Evolutionary conservation across 768 basidiomycete genomes (phyloP).

Genomic region (Mrakia gelida): DNA sequence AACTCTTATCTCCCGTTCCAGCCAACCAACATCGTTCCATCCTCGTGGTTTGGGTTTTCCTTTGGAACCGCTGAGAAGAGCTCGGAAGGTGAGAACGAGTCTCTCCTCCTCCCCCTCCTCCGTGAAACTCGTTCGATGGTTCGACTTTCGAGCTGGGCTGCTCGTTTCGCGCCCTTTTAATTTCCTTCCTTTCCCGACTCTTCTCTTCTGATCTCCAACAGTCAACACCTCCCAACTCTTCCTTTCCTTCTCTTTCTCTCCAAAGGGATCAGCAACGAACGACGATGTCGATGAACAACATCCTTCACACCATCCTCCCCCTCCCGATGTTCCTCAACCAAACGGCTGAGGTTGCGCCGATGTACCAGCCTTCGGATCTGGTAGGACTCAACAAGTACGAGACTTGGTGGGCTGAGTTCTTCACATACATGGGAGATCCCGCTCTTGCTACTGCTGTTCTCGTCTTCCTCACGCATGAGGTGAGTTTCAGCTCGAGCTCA

Average conservation of each 20-base stretch:
- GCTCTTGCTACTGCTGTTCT: slow-evolving; percentile 19
- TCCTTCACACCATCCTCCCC: slow-evolving; percentile 1
- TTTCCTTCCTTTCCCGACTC: neutral
- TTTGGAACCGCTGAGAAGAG: neutral
- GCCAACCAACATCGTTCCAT: neutral
- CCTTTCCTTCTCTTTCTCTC: neutral
- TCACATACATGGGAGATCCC: slow-evolving; percentile 8
- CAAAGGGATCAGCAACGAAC: neutral
- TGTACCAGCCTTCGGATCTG: slow-evolving; percentile 7
- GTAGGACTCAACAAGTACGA: slow-evolving; percentile 7
- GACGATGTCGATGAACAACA: neutral
- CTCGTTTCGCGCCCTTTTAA: no score
- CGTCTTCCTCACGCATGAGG: slow-evolving; percentile 22
- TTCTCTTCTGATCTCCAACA: neutral
- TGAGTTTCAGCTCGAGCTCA: neutral
- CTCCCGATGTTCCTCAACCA: neutral
- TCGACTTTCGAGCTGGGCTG: neutral
- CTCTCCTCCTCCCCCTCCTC: no score
- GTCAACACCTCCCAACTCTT: neutral
- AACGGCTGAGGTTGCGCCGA: neutral
- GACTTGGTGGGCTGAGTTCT: slow-evolving; percentile 11
- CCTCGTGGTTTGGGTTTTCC: neutral
- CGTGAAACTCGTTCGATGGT: neutral
- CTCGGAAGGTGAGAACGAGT: neutral
- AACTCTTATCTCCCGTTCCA: no score